A percentile compares a stretch with the other conserved stretches of the same genome.
phyloP scores from a whole-genome alignment of 2,329 filamentous ascomycete species.

The Nigrospora oryzae region DNA sequence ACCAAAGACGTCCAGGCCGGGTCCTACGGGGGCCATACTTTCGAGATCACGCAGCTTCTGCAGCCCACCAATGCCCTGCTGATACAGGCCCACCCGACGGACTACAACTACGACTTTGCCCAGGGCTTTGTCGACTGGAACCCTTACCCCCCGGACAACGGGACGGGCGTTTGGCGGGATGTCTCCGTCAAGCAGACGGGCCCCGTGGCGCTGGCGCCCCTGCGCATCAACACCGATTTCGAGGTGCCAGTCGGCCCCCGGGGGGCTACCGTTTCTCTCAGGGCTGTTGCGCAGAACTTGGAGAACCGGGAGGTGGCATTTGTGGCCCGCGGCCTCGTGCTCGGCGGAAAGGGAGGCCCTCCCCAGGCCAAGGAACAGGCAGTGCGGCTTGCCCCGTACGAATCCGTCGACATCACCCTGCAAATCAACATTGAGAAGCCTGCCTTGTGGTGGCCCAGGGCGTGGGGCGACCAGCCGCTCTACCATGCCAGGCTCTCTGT shows the following conservation, averaged over 20 bases:
- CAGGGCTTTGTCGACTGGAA: constrained; percentile 57
- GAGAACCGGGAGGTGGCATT: constrained; percentile 29
- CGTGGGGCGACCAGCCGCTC: constrained; percentile 49
- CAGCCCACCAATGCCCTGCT: constrained; percentile 38
- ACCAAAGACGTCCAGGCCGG: constrained; percentile 41
- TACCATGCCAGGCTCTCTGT: constrained; percentile 28
- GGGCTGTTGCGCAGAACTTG: constrained; percentile 28
- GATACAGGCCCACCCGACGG: constrained; percentile 46
- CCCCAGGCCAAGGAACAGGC: constrained; percentile 17
- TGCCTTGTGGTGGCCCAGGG: constrained; percentile 52
- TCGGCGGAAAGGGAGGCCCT: constrained; percentile 19
- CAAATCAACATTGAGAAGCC: constrained; percentile 30
- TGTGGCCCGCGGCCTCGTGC: constrained; percentile 22
- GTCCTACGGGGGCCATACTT: constrained; percentile 45
- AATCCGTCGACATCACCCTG: constrained; percentile 29
- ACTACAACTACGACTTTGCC: constrained; percentile 50
- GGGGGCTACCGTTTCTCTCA: constrained; percentile 27
- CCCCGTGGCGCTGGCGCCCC: constrained; percentile 31
- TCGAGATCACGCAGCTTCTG: constrained; percentile 41
- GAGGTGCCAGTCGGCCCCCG: constrained; percentile 15
- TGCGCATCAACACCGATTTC: constrained; percentile 36
- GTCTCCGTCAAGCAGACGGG: constrained; percentile 48
- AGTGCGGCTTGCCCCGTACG: constrained; percentile 26
- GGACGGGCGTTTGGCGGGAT: constrained; percentile 54
- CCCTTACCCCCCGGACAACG: constrained; percentile 52